Evolutionary conservation across 768 basidiomycete genomes (phyloP), one percentile per base, ranked within the genome.

Genomic region (Daedalea quercina): DNA sequence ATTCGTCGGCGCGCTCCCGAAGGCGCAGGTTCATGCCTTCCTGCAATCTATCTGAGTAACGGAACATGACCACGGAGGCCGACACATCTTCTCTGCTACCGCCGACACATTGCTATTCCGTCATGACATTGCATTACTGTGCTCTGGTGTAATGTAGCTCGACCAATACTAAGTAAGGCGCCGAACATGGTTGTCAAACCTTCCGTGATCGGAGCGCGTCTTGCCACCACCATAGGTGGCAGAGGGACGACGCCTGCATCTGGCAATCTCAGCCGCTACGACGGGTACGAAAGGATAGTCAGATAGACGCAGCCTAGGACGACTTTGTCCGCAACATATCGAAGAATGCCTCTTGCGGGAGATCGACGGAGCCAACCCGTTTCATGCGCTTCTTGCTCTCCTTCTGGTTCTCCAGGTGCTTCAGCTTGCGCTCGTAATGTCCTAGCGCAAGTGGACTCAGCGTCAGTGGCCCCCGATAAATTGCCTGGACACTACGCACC

Each of bases 341-440:
- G 68, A 89, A 96, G 78, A 99, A 98, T 1, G 94, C 95, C 63
- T 94, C 92, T 62, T 96, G 93, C 26, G 94, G 94, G 40, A 99
- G 79, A 55, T 92, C 85, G 47, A 97, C 90, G 52, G 75, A 84
- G 33, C 94, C 93, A 49, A 95, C 76, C 56, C 82, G 81, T 71
- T 95, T 97, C 80, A 98, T 86, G 55, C 78, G 77, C 48, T 84
- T 80, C 70, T 97, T 97, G 40, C 91, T 85, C 67, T 91, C 92
- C 70, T 96, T 96, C 69, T 99, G 95, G 63, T 88, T 87, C 61
- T 87, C 80, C 12, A 90, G 74, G 60, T 88, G 85, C 69, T 89
- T 87, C 77, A 92, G 79, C 67, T 96, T 97, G 53, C 95, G 87
- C 65, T 95, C 92, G 58, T 91, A 90, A 66, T 96, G 92, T 9